Evolutionary conservation across 129 eudicot genomes (phyloP), one percentile per base, ranked within the genome.

Genomic region (Saussurea involucrata): DNA sequence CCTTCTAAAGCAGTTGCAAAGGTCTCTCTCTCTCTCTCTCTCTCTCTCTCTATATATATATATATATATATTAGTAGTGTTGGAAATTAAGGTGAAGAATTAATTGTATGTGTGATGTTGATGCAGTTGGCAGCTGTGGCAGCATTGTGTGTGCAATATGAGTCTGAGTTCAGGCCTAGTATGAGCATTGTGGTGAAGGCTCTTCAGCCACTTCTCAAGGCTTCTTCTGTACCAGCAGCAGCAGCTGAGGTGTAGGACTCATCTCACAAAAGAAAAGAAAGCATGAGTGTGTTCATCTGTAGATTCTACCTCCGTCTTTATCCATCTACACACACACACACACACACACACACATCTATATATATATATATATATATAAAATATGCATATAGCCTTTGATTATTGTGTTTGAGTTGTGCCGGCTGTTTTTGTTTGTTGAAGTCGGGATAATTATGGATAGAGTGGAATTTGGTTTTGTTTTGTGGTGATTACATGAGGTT

Each of bases 1-100:
- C 97, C 97, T 44, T 87, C 87, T 69, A 92, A 92, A 81, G 96
- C 87, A 65, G 96, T 88, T 75, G 96, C 96, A 80, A 93, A 93
- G 97, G 98, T 92, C 74, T 46, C 73, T 78, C 75, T 73, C 84
- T 32, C 79, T 61, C 83, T 68, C 76, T 18, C 77, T 68, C 58
- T 21, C 57, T 66, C 24, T 29, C 44, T 66, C 44, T 32, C 3
- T 32, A 1, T 65, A 0, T 24, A 24, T 13, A 28, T 65, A 29
- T 17, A 66, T 29, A 66, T 66, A 66, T 66, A 15, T 64, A 27
- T 65, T 29, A 25, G 37, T 65, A 65, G 18, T 33, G n/a, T 66
- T 22, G 68, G 25, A 25, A 63, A n/a, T n/a, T n/a, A n/a, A 63
- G 10, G 58, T 46, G 18, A 4, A 3, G 58, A 46, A 53, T 13